phyloP scores from a whole-genome alignment of 768 basidiomycete species.

The Clitopilus passeckerianus region DNA sequence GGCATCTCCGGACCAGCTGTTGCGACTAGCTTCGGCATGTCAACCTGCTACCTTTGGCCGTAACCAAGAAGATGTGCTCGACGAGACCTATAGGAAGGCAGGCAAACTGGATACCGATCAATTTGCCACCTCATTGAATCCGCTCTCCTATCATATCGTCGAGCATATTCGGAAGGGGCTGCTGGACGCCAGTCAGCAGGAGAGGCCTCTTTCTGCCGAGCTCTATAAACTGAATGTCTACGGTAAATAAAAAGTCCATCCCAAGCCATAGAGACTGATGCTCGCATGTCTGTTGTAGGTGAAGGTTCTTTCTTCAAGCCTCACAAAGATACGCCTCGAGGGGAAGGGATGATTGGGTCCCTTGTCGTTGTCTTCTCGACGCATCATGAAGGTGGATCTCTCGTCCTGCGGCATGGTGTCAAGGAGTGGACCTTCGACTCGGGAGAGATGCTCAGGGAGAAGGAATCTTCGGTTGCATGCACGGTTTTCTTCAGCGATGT shows the following conservation, averaged over 20 bases:
- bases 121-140: slow-evolving; percentile 29
- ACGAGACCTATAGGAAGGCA: slow-evolving; percentile 41
- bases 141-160: neutral
- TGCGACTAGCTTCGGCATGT: slow-evolving; percentile 27
- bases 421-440: slow-evolving; percentile 34
- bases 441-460: slow-evolving; percentile 4
- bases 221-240: slow-evolving; percentile 35
- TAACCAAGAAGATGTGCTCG: slow-evolving; percentile 29
- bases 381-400: slow-evolving; percentile 36
- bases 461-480: slow-evolving; percentile 17
- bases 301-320: slow-evolving; percentile 20
- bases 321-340: slow-evolving; percentile 43
- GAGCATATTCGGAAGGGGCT: slow-evolving; percentile 5
- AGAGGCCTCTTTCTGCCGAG: slow-evolving; percentile 17
- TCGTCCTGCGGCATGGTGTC: slow-evolving; percentile 27
- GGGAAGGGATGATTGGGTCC: slow-evolving; percentile 43
- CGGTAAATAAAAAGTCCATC: slow-evolving; percentile 13
- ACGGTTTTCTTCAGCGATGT: slow-evolving; percentile 39
- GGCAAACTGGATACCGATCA: slow-evolving; percentile 33
- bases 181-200: neutral
- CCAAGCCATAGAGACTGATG: too few relatives aligned
- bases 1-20: slow-evolving; percentile 7
- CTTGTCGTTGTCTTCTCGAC: slow-evolving; percentile 48
- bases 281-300: too few relatives aligned
- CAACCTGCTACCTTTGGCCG: slow-evolving; percentile 36